Conservation (phyloP, 2,329 filamentous ascomycete genomes). For the Diaporthe citrichinensis region DNA sequence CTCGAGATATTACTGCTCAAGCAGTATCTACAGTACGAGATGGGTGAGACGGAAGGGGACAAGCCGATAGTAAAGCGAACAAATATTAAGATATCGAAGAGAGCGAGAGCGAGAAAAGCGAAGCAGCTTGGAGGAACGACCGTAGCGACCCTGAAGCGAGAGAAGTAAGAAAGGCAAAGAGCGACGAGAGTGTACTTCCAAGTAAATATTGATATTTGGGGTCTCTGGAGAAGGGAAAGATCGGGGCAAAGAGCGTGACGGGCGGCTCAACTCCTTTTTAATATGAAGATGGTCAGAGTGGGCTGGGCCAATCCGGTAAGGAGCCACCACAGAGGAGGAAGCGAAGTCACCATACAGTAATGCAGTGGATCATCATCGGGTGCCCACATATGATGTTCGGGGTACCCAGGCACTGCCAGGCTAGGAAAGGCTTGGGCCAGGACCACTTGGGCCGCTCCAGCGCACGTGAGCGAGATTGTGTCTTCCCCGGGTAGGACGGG, state of each 20-base stretch:
- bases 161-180: conserved; percentile 36
- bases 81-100: conserved; percentile 33
- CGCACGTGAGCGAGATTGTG: conserved; percentile 21
- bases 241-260: conserved; percentile 26
- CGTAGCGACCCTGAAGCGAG: conserved; percentile 38
- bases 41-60: neutral
- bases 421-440: conserved; percentile 30
- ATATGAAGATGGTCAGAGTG: conserved; percentile 37
- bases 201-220: conserved; percentile 31
- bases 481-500: conserved; percentile 24
- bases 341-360: conserved; percentile 39
- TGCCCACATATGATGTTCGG: conserved; percentile 36
- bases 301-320: conserved; percentile 34
- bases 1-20: conserved; percentile 2
- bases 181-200: conserved; percentile 31
- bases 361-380: conserved; percentile 37
- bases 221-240: conserved; percentile 21
- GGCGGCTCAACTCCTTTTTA: conserved; percentile 41
- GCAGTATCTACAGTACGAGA: conserved; percentile 4
- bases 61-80: conserved; percentile 9
- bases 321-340: conserved; percentile 28
- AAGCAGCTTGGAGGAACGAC: conserved; percentile 37
- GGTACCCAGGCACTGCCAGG: conserved; percentile 25
- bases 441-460: conserved; percentile 17
- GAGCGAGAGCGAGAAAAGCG: conserved; percentile 28